Evolutionary conservation across 129 eudicot genomes (phyloP).

Genomic region (Flaveria ramosissima): DNA sequence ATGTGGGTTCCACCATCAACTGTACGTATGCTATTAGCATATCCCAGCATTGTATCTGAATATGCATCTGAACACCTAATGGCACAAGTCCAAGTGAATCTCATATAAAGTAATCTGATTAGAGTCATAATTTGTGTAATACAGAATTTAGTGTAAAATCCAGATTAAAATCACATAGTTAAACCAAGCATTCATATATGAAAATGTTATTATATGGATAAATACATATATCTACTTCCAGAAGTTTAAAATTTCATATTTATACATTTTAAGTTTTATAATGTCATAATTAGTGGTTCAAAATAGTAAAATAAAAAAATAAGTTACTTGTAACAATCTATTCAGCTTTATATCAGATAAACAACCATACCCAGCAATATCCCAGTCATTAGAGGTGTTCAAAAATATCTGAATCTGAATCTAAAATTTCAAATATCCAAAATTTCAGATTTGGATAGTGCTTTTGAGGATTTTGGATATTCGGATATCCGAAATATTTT

Average conservation of each 20-base stretch:
- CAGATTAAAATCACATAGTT: not conserved
- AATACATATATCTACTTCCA: not conserved
- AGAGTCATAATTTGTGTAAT: not conserved
- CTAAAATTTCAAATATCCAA: too few species aligned
- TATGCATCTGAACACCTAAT: conserved; percentile 96
- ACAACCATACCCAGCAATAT: not conserved
- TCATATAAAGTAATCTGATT: not conserved
- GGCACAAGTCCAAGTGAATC: conserved; percentile 24
- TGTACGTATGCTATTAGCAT: conserved; percentile 98
- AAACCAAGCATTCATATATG: not conserved
- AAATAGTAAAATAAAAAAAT: not conserved
- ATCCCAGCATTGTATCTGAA: conserved; percentile 92
- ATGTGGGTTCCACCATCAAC: conserved; percentile 98
- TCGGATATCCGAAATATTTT: too few species aligned
- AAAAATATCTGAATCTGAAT: too few species aligned
- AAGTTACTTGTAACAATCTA: not conserved
- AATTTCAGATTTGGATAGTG: too few species aligned
- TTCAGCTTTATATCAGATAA: not conserved
- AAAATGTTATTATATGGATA: not conserved
- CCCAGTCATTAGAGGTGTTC: too few species aligned
- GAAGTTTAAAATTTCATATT: not conserved
- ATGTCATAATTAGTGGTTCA: not conserved
- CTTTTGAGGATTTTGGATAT: too few species aligned
- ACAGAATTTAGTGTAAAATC: not conserved
- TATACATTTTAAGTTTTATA: not conserved